These are phyloP conservation scores for Thraustochytrium sp. DNA, from an alignment of 352 stramenopile genomes.

Conservation along the genomic window DNA sequence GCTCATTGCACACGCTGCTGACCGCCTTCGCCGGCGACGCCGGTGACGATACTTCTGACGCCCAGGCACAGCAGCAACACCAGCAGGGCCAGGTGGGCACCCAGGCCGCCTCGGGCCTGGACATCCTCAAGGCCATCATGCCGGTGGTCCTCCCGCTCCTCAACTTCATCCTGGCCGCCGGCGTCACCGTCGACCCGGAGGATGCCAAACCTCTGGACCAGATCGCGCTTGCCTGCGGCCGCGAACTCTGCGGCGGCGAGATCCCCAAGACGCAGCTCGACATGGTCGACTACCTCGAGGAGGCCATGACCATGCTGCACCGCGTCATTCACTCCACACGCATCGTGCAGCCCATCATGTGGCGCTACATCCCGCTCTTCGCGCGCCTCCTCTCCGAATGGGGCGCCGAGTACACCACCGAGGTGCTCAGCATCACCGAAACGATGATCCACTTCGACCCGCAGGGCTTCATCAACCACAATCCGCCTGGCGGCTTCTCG, in stretches of 20 bases:
- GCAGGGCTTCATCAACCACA: constrained; percentile 23
- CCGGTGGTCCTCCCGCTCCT: not conserved
- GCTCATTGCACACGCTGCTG: constrained; percentile 14
- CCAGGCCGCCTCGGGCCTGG: not conserved
- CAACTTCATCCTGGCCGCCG: constrained; percentile 1
- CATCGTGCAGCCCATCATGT: not conserved
- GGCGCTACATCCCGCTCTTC: constrained; percentile 25
- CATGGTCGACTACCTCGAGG: constrained; percentile 14
- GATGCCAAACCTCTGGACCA: not conserved
- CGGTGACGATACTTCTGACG: too few relatives aligned
- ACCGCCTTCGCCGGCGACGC: constrained; percentile 13
- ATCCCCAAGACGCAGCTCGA: not conserved
- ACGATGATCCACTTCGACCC: constrained; percentile 36
- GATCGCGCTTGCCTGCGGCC: not conserved
- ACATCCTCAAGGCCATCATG: constrained; percentile 23
- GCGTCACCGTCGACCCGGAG: not conserved
- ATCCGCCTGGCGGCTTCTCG: not conserved
- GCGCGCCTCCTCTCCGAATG: not conserved
- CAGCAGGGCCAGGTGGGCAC: not conserved
- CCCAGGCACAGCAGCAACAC: constrained; percentile 26
- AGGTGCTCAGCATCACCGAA: constrained; percentile 9
- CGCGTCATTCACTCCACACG: not conserved
- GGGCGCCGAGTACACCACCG: not conserved
- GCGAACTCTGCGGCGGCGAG: not conserved
- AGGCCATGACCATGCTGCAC: constrained; percentile 8